These are phyloP conservation scores for Epicoccum nigrum DNA, from an alignment of 2,329 filamentous ascomycete species.

Conservation along the genomic window DNA sequence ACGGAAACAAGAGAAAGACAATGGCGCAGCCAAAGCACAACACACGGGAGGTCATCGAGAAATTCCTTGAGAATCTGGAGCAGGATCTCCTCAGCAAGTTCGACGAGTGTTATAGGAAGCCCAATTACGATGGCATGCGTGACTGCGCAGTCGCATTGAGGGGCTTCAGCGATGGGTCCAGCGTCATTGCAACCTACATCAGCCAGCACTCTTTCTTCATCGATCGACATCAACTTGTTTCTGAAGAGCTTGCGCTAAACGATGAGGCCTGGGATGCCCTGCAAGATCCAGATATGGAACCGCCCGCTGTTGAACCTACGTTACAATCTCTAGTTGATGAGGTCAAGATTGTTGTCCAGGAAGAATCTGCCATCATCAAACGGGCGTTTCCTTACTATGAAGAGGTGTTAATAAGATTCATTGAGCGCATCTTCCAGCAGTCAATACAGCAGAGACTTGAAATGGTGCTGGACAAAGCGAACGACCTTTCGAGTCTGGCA, in stretches of 20 bases:
- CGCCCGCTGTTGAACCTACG: slow-evolving; percentile 88
- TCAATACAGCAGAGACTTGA: slow-evolving; percentile 96
- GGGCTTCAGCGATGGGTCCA: slow-evolving; percentile 95
- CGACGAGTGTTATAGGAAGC: slow-evolving; percentile 92
- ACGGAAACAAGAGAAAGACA: slow-evolving; percentile 52
- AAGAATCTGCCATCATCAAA: slow-evolving; percentile 96
- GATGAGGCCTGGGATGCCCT: slow-evolving; percentile 82
- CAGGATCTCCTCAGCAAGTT: slow-evolving; percentile 96
- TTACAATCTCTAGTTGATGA: slow-evolving; percentile 92
- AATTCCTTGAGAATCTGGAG: slow-evolving; percentile 93
- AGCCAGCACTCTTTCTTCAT: slow-evolving; percentile 99
- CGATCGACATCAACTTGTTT: slow-evolving; percentile 88
- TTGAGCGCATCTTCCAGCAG: slow-evolving; percentile 96
- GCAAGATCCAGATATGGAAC: slow-evolving; percentile 91
- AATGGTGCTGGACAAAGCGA: slow-evolving; percentile 93
- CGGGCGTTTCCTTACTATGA: slow-evolving; percentile 96
- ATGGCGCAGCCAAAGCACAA: slow-evolving; percentile 57
- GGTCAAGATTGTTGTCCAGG: slow-evolving; percentile 92
- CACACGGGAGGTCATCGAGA: slow-evolving; percentile 90
- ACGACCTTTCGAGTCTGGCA: slow-evolving; percentile 86
- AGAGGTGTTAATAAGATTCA: slow-evolving; percentile 87
- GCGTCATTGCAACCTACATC: slow-evolving; percentile 93
- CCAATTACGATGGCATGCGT: slow-evolving; percentile 98
- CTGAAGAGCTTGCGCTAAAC: slow-evolving; percentile 80
- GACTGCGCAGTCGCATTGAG: slow-evolving; percentile 92